A percentile compares a stretch with the other conserved stretches of the same genome.
phyloP scores from a whole-genome alignment of 805 yeast species.

The Kuraishia hungarica region DNA sequence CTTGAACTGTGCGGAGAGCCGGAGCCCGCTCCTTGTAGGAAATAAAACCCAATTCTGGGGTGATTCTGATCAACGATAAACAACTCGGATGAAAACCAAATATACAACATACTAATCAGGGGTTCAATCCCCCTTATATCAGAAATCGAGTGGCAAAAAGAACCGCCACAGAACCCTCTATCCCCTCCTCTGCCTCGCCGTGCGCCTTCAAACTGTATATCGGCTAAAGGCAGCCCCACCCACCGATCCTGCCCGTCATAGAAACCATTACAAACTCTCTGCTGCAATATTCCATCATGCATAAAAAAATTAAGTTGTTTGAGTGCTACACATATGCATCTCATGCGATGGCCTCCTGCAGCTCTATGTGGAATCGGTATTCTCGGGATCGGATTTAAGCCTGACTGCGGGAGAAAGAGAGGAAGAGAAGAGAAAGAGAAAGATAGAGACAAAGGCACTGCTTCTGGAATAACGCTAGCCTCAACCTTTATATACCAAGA shows the following conservation, averaged over 20 bases:
- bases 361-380: not conserved
- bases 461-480: not conserved
- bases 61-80: not conserved
- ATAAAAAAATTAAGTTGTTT: not conserved
- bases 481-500: not conserved
- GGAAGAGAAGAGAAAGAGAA: too few species aligned
- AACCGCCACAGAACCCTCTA: too few species aligned
- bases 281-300: not conserved
- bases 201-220: too few species aligned
- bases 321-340: not conserved
- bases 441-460: too few species aligned
- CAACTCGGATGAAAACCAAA: too few species aligned
- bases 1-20: not conserved
- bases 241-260: not conserved
- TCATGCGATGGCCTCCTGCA: not conserved
- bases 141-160: too few species aligned
- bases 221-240: not conserved
- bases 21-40: not conserved
- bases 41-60: not conserved
- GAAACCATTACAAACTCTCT: not conserved
- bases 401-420: not conserved
- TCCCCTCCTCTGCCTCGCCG: too few species aligned
- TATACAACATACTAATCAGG: too few species aligned
- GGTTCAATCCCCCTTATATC: too few species aligned
- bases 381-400: not conserved